phyloP scores from a whole-genome alignment of 192 early-diverging fungal species.

The Podila horticola region DNA sequence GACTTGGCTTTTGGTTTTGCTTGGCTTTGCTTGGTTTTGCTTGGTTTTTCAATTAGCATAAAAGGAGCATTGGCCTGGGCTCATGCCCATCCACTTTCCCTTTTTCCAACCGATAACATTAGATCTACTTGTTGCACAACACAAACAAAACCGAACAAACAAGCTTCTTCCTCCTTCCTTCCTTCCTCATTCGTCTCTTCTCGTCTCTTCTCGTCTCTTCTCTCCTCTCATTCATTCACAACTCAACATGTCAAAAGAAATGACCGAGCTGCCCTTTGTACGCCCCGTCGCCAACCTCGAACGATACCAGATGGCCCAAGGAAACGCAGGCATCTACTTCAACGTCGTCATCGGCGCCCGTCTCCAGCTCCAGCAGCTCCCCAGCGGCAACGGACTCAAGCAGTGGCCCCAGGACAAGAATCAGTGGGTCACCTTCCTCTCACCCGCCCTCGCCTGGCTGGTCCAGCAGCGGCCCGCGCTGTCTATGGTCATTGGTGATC shows the following conservation, averaged over 20 bases:
- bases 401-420: background rate
- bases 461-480: conserved; percentile 25
- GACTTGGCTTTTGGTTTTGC: too few relatives aligned
- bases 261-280: conserved; percentile 13
- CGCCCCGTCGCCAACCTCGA: conserved; percentile 29
- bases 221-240: background rate
- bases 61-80: too few relatives aligned
- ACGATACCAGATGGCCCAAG: conserved; percentile 26
- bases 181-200: too few relatives aligned
- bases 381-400: background rate
- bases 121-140: too few relatives aligned
- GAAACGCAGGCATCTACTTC: conserved; percentile 12
- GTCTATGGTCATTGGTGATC: conserved; percentile 32
- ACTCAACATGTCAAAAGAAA: background rate
- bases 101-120: too few relatives aligned
- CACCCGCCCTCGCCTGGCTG: conserved; percentile 27
- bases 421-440: conserved; percentile 27
- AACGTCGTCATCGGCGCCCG: conserved; percentile 35
- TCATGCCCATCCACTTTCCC: too few relatives aligned
- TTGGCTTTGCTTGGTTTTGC: too few relatives aligned
- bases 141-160: too few relatives aligned
- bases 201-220: background rate
- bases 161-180: too few relatives aligned
- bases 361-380: background rate
- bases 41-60: too few relatives aligned